A percentile compares a stretch with the other conserved stretches of the same genome.
Conservation (phyloP, 257 asterid species). For the Coffea canephora region DNA sequence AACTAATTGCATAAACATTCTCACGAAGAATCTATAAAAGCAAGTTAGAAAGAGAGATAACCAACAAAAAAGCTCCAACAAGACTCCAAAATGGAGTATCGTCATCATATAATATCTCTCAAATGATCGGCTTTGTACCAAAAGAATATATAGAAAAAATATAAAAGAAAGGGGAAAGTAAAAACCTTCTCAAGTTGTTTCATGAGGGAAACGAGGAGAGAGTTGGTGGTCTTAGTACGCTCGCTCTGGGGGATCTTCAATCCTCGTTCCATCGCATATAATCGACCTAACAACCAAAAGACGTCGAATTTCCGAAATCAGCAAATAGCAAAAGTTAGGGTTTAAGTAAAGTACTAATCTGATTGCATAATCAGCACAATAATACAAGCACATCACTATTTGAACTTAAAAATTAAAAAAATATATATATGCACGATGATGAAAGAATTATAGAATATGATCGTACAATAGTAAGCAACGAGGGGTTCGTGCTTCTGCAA, state of each 20-base stretch:
- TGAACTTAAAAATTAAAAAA: neutral
- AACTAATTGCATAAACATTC: neutral
- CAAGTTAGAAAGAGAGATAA: too few species aligned
- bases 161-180: neutral
- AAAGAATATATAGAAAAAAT: neutral
- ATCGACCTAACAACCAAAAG: slow-evolving; percentile 54
- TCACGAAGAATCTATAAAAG: too few species aligned
- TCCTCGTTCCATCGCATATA: slow-evolving; percentile 98
- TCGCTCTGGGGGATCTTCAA: slow-evolving; percentile 72
- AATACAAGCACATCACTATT: neutral
- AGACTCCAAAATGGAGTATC: neutral
- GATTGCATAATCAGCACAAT: neutral
- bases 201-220: slow-evolving; percentile 80
- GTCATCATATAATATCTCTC: too few species aligned
- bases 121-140: too few species aligned
- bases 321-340: neutral
- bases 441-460: too few species aligned
- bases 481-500: slow-evolving; percentile 51
- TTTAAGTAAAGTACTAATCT: neutral
- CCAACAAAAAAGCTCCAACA: neutral
- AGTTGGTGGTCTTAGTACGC: slow-evolving; percentile 79
- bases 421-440: too few species aligned
- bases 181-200: slow-evolving; percentile 91
- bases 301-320: neutral
- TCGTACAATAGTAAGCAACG: slow-evolving; percentile 48